Percentiles rank a stretch among this genome's conserved stretches.
phyloP scores from a whole-genome alignment of 129 eudicot genomes.

The Helichrysum umbraculigerum region DNA sequence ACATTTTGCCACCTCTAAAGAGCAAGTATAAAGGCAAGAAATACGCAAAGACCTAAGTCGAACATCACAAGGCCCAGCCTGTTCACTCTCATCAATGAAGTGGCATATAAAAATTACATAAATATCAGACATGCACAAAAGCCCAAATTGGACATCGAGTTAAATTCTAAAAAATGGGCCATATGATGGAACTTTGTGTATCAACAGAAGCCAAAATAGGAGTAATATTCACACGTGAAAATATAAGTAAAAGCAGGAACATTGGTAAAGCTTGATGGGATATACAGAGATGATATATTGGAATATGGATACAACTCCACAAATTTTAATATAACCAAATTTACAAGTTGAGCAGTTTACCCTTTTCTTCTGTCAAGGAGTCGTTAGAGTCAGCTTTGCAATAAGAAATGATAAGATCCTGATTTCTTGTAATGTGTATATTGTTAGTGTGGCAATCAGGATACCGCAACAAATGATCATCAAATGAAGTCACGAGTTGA shows the following conservation, averaged over 20 bases:
- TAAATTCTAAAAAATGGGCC: neutral
- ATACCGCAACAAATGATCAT: neutral
- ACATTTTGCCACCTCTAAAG: neutral
- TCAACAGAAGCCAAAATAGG: neutral
- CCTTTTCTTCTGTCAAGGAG: neutral
- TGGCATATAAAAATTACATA: neutral
- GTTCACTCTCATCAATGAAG: neutral
- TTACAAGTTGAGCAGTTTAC: neutral
- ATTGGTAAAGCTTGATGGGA: neutral
- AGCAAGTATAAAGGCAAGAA: neutral
- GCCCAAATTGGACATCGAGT: neutral
- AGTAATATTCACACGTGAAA: too few species aligned
- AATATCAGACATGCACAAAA: neutral
- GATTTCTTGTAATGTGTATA: neutral
- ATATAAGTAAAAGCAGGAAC: neutral
- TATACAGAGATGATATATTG: neutral
- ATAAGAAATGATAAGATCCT: slow-evolving; percentile 10
- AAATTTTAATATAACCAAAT: neutral
- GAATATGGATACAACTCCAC: neutral
- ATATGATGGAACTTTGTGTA: neutral
- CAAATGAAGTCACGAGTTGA: slow-evolving; percentile 11
- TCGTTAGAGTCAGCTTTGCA: neutral
- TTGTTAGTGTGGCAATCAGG: slow-evolving; percentile 3
- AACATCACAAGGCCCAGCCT: neutral
- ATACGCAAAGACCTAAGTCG: neutral